Evolutionary conservation across 306 rosid genomes (phyloP).

Genomic region (Inga leiocalycina): DNA sequence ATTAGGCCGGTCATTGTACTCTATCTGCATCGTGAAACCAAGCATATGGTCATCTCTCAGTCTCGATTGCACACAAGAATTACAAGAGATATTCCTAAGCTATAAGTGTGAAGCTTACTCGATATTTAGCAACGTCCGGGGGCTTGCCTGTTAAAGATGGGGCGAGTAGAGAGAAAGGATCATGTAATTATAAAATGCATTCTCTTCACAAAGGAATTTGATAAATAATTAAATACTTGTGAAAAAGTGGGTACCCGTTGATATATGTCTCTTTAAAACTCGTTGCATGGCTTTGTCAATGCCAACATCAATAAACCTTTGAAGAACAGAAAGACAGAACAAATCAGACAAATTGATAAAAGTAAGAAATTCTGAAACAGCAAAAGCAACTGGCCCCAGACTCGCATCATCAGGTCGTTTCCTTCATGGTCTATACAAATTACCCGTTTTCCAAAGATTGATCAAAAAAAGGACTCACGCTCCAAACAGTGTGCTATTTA

Average conservation of each 20-base stretch:
- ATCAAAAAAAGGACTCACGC: not conserved
- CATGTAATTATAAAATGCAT: not conserved
- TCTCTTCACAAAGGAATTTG: conserved; percentile 6
- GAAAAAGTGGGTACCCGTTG: conserved; percentile 60
- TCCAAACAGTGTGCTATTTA: not conserved
- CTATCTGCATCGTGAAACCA: conserved; percentile 56
- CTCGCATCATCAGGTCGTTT: conserved; percentile 9
- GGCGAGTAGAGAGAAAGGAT: conserved; percentile 9
- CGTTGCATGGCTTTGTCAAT: conserved; percentile 80
- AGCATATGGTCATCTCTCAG: conserved; percentile 5
- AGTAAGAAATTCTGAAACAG: conserved; percentile 15
- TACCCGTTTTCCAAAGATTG: not conserved
- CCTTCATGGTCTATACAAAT: not conserved
- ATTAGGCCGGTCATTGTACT: conserved; percentile 82
- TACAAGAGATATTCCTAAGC: conserved; percentile 14
- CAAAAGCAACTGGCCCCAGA: conserved; percentile 10
- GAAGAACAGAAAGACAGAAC: conserved; percentile 28
- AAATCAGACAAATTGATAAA: conserved; percentile 16
- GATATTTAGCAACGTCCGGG: conserved; percentile 74
- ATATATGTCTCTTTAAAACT: conserved; percentile 80
- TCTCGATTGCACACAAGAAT: not conserved
- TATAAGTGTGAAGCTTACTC: conserved; percentile 52
- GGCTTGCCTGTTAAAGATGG: conserved; percentile 56
- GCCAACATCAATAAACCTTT: conserved; percentile 77
- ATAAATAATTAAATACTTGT: not conserved